These are phyloP conservation scores for Strigomonas culicis DNA, from an alignment of 208 protist species.

Conservation along the genomic window DNA sequence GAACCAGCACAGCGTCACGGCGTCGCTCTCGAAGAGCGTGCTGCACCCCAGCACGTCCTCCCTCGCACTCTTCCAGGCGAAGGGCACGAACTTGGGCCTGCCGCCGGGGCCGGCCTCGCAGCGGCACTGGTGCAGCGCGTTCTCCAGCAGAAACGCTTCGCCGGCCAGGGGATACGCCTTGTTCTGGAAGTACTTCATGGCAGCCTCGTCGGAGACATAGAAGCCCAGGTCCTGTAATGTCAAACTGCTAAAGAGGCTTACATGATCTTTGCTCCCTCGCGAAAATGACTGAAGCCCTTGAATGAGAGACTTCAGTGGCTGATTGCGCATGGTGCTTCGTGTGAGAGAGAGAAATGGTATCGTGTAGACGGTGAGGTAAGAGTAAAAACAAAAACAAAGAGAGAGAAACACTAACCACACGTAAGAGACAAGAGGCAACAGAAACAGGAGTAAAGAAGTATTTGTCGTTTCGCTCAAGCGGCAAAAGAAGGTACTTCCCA, in stretches of 20 bases:
- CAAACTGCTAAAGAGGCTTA: constrained; percentile 23
- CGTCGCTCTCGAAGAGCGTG: constrained; percentile 48
- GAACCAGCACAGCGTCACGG: constrained; percentile 67
- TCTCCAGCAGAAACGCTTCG: constrained; percentile 35
- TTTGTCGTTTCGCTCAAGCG: too few species aligned
- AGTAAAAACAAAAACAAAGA: too few species aligned
- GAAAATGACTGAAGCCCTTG: neutral
- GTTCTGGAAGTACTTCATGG: constrained; percentile 21
- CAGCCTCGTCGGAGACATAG: constrained; percentile 37
- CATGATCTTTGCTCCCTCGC: neutral
- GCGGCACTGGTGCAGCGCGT: constrained; percentile 27
- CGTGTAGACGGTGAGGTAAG: neutral
- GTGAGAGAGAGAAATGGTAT: neutral
- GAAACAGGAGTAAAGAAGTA: too few species aligned
- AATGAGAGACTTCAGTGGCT: neutral
- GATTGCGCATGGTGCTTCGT: neutral
- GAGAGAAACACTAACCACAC: too few species aligned
- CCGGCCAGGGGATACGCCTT: constrained; percentile 21
- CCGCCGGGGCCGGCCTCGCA: neutral
- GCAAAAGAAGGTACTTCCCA: too few species aligned
- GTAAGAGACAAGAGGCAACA: too few species aligned
- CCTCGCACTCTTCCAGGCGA: constrained; percentile 22
- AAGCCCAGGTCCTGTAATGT: constrained; percentile 34
- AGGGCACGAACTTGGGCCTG: constrained; percentile 8
- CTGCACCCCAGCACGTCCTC: constrained; percentile 41